Conservation (phyloP, 768 basidiomycete genomes). For the Dioszegia crocea region DNA sequence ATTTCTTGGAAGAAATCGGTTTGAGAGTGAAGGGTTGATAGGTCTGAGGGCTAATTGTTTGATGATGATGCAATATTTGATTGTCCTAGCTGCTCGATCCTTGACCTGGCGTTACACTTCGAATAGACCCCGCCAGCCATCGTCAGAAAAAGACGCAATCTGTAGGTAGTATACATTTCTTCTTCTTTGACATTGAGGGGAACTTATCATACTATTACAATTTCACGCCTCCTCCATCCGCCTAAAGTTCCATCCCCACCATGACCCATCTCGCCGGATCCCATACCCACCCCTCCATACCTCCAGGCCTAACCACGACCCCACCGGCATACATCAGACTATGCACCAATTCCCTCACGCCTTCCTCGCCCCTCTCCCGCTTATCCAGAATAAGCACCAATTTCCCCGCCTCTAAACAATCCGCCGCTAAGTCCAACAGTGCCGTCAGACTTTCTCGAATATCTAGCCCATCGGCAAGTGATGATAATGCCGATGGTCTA, state of each 20-base stretch:
- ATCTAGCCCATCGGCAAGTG: slow-evolving; percentile 16
- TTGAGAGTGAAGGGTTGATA: no score
- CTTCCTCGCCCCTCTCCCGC: slow-evolving; percentile 34
- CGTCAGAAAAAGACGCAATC: no score
- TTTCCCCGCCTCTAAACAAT: slow-evolving; percentile 35
- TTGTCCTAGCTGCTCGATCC: no score
- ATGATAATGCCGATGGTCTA: not conserved
- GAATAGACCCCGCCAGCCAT: no score
- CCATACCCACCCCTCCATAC: slow-evolving; percentile 40
- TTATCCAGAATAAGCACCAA: slow-evolving; percentile 42
- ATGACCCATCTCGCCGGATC: slow-evolving; percentile 46
- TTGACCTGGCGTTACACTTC: no score
- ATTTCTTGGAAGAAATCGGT: no score
- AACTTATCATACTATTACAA: not conserved
- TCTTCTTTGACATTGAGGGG: no score
- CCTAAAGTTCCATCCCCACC: slow-evolving; percentile 45
- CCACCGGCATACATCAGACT: slow-evolving; percentile 47
- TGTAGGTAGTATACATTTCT: no score
- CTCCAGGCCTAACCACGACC: slow-evolving; percentile 33
- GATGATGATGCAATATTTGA: no score
- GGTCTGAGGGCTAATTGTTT: no score
- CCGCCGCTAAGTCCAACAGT: slow-evolving; percentile 43
- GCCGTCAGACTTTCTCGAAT: slow-evolving; percentile 46
- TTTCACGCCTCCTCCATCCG: not conserved
- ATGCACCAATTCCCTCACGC: slow-evolving; percentile 40